phyloP scores from a whole-genome alignment of 208 protist genomes.

The Acanthamoeba royreba region DNA sequence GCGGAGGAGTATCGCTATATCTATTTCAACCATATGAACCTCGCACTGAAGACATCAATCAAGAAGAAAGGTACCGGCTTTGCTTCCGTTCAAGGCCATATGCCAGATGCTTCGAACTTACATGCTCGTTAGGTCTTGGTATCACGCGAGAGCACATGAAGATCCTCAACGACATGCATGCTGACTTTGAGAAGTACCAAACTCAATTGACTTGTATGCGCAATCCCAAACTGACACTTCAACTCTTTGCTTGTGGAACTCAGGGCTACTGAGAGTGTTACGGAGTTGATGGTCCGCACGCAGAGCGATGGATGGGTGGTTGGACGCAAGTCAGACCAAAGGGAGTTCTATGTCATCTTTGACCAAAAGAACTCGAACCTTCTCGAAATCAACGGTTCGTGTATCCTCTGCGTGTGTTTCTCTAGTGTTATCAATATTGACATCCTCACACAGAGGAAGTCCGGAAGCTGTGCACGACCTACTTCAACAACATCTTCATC shows the following conservation, averaged over 20 bases:
- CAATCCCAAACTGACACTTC: no score
- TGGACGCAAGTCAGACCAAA: constrained; percentile 66
- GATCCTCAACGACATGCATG: constrained; percentile 70
- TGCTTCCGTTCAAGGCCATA: no score
- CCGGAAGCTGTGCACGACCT: constrained; percentile 18
- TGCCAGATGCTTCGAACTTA: no score
- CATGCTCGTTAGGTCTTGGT: neutral
- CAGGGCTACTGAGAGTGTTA: constrained; percentile 11
- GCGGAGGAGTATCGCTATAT: constrained; percentile 65
- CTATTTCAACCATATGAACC: constrained; percentile 80
- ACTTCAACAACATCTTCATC: constrained; percentile 47
- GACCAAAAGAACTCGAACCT: constrained; percentile 71
- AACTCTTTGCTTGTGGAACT: neutral
- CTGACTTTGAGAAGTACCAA: constrained; percentile 66
- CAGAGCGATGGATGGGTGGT: constrained; percentile 69
- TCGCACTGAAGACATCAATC: constrained; percentile 71
- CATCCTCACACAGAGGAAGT: constrained; percentile 18
- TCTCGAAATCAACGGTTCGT: constrained; percentile 73
- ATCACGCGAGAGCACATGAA: constrained; percentile 62
- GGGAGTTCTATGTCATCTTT: constrained; percentile 76
- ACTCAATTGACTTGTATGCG: no score
- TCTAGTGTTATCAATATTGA: no score
- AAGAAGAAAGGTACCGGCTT: constrained; percentile 47
- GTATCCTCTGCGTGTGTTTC: neutral
- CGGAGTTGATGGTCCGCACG: constrained; percentile 62